Base-by-base conservation (phyloP, 208 protist species). In the Leptomonas seymouri region DNA sequence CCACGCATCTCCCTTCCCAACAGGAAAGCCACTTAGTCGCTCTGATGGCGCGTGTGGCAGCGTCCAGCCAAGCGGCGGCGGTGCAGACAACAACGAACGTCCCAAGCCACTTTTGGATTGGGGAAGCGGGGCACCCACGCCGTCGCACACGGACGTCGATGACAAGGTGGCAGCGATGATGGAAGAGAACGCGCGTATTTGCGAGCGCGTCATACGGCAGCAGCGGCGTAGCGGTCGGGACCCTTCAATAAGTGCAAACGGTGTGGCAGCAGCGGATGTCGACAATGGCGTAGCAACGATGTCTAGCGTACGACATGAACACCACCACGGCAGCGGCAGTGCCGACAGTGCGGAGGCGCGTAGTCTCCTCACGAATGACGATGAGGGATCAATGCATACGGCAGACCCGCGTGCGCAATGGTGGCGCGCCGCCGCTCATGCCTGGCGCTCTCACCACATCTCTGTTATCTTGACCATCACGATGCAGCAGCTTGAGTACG, bases 371-470 rank as follows among this genome's bases (percentile, higher is more conserved):
- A 23, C 39, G 34, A 27, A 14, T 21, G 36, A 2, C 48, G 28
- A 27, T 5, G 45, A 36, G 14, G 23, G 39, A 46, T 44, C 30
- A 3, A 45, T 62, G 3, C 62, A 57, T 15, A 80, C 63, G 44
- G 55, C 23, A 4, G 84, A 92, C 70, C 82, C 78, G 36, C 81
- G 87, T 14, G 78, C 75, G 64, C 70, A 86, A 50, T 86, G 83
- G 72, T 95, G 90, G 90, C 78, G 80, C 4, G 80, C 88, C 9
- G 76, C 80, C 11, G 80, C 81, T 3, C 74, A 93, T 49, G 81
- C 84, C 27, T 92, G 78, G 84, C 84, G 84, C 57, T 85, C 84
- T 0, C 87, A 93, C 62, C 62, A 83, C 55, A 46, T 82, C 16
- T 30, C 61, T 28, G 54, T 91, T 54, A 90, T 93, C 48, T 62